These are phyloP conservation scores for Gaeumannomyces sp. DNA, from an alignment of 2,329 filamentous ascomycete species.

Conservation along the genomic window DNA sequence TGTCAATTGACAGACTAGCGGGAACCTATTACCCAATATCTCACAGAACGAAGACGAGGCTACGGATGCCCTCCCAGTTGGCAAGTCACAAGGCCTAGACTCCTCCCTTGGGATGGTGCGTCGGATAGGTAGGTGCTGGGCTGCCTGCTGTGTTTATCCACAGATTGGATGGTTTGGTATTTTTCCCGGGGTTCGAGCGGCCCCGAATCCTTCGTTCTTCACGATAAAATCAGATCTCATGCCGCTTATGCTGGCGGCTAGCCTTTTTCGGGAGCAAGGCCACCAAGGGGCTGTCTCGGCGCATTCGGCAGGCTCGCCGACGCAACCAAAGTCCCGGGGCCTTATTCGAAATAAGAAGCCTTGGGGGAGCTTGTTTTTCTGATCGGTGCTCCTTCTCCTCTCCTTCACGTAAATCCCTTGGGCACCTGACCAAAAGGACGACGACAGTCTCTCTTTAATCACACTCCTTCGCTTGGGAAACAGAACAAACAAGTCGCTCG, in stretches of 20 bases:
- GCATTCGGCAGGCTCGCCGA: neutral
- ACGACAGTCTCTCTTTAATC: neutral
- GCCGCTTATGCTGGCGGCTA: neutral
- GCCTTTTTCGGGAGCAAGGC: neutral
- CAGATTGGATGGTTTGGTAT: no score
- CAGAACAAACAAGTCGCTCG: neutral
- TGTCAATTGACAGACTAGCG: no score
- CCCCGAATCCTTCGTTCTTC: neutral
- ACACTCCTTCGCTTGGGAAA: neutral
- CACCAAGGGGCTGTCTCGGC: neutral
- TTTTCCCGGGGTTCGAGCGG: no score
- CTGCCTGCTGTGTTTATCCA: no score
- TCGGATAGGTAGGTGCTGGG: no score
- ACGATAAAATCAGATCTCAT: neutral
- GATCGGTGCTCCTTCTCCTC: neutral
- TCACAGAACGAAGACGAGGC: neutral
- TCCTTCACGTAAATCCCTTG: neutral
- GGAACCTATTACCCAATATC: no score
- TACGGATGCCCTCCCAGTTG: neutral
- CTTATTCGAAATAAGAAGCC: neutral
- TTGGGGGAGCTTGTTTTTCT: neutral
- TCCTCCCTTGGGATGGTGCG: no score
- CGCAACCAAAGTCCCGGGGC: neutral
- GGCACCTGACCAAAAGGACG: neutral
- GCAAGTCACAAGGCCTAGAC: no score